Evolutionary conservation across 2,329 filamentous ascomycete species (phyloP).

Genomic region (Verticillium nubilum): DNA sequence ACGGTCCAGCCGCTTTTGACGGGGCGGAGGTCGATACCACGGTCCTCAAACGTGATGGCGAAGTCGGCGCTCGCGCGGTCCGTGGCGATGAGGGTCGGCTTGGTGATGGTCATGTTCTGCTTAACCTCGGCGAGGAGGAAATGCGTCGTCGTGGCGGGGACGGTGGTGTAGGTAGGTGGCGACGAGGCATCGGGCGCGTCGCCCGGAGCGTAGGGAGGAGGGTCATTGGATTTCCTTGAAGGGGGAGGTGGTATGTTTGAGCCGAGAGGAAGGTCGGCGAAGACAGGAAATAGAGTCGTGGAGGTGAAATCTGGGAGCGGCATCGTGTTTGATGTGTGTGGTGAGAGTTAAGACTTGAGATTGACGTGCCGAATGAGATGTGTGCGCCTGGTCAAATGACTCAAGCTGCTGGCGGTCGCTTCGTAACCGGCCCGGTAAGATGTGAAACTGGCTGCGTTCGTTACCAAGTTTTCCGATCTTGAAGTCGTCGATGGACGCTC

Average conservation of each 20-base stretch:
- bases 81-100: conserved; percentile 39
- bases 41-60: conserved; percentile 39
- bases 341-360: neutral
- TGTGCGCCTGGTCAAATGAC: neutral
- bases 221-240: conserved; percentile 1
- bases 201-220: conserved; percentile 1
- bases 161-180: neutral
- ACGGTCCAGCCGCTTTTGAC: conserved; percentile 34
- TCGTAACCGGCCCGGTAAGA: neutral
- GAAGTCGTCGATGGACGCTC: neutral
- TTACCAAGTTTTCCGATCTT: neutral
- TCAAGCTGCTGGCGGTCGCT: neutral
- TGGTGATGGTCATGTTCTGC: conserved; percentile 42
- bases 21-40: conserved; percentile 25
- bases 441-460: neutral
- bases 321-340: conserved; percentile 3
- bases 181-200: neutral
- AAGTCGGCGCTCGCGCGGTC: conserved; percentile 34
- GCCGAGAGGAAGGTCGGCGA: conserved; percentile 20
- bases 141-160: conserved; percentile 9
- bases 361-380: neutral
- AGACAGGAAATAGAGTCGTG: conserved; percentile 26
- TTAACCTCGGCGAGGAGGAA: conserved; percentile 39
- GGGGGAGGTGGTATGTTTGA: conserved; percentile 5
- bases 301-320: conserved; percentile 25